Percentiles rank a stretch among this genome's conserved stretches.
These are phyloP conservation scores for Pulveroboletus sp. DNA, from an alignment of 768 basidiomycete species.

Conservation along the genomic window DNA sequence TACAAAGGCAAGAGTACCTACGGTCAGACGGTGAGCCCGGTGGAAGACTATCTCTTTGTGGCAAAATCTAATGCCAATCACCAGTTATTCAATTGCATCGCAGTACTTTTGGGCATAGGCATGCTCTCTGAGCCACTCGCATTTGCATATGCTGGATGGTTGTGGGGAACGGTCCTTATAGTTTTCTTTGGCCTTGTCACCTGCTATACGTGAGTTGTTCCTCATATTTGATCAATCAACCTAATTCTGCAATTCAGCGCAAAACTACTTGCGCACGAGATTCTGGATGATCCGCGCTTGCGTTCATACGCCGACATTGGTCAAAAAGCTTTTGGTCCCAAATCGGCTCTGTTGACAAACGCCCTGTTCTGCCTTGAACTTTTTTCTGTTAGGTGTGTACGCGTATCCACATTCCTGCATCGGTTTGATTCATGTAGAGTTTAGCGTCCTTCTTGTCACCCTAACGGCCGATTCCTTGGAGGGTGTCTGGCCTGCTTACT, in stretches of 20 bases:
- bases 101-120: slow-evolving; percentile 84
- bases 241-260: slow-evolving; percentile 50
- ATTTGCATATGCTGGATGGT: slow-evolving; percentile 91
- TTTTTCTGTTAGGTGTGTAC: slow-evolving; percentile 71
- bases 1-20: slow-evolving; percentile 64
- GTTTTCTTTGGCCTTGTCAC: slow-evolving; percentile 75
- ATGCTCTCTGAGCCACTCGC: slow-evolving; percentile 89
- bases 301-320: slow-evolving; percentile 90
- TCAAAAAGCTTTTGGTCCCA: slow-evolving; percentile 80
- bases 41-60: neutral
- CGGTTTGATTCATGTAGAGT: slow-evolving; percentile 1
- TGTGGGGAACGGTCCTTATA: slow-evolving; percentile 70
- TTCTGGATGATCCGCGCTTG: slow-evolving; percentile 63
- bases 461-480: slow-evolving; percentile 86
- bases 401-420: neutral
- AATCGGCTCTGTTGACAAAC: slow-evolving; percentile 62
- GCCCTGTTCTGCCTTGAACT: slow-evolving; percentile 83
- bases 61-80: slow-evolving; percentile 2
- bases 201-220: slow-evolving; percentile 77
- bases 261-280: slow-evolving; percentile 79
- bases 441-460: slow-evolving; percentile 82
- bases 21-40: slow-evolving; percentile 59
- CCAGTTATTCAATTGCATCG: slow-evolving; percentile 87
- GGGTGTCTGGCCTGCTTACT: slow-evolving; percentile 63
- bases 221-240: neutral